These are phyloP conservation scores for Inga laurina DNA, from an alignment of 306 rosid species.

Conservation along the genomic window DNA sequence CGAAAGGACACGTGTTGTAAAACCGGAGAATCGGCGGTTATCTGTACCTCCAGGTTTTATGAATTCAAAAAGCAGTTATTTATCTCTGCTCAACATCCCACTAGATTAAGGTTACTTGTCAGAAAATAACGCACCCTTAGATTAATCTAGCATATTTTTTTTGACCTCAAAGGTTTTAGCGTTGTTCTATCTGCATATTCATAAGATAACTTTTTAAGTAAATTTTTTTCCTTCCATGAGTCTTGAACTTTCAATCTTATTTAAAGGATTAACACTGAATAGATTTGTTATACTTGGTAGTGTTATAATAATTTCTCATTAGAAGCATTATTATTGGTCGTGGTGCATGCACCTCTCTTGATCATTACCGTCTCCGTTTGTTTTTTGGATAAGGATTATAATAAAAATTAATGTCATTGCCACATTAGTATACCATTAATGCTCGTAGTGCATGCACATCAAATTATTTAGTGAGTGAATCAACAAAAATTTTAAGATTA, in stretches of 20 bases:
- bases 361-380: not conserved
- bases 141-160: no score
- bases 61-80: not conserved
- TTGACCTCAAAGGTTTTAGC: not conserved
- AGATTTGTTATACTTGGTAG: not conserved
- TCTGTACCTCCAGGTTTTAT: not conserved
- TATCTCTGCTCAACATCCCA: not conserved
- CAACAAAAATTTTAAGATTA: not conserved
- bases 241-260: not conserved
- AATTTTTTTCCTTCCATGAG: no score
- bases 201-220: no score
- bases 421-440: not conserved
- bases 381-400: not conserved
- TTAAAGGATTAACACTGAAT: not conserved
- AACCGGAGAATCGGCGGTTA: not conserved
- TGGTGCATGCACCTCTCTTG: not conserved
- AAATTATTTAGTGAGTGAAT: not conserved
- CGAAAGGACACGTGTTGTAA: not conserved
- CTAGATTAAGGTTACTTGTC: not conserved
- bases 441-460: not conserved
- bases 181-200: no score
- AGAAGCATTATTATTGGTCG: not conserved
- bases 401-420: not conserved
- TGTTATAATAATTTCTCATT: not conserved
- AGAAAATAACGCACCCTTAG: not conserved